phyloP scores from a whole-genome alignment of 192 early-diverging fungal species.

The Cladochytrium replicatum region DNA sequence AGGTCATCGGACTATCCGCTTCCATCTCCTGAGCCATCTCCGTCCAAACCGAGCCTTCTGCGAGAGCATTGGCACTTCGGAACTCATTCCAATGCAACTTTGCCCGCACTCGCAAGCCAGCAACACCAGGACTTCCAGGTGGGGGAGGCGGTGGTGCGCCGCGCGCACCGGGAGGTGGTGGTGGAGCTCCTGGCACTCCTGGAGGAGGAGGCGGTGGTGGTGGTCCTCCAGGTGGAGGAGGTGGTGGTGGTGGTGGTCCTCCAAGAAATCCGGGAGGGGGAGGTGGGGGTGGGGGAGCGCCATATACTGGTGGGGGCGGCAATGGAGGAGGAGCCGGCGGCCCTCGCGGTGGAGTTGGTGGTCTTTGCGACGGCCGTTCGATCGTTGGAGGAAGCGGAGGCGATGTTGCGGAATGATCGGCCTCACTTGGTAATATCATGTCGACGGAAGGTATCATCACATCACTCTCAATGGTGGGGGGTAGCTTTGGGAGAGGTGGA shows the following conservation, averaged over 20 bases:
- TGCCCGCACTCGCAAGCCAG: conserved; percentile 21
- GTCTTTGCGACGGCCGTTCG: background rate
- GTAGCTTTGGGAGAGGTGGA: too few species aligned
- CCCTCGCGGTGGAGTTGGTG: too few species aligned
- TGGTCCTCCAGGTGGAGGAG: conserved; percentile 1
- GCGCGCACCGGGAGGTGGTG: conserved; percentile 18
- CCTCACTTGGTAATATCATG: too few species aligned
- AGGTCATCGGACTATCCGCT: too few species aligned
- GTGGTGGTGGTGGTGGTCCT: conserved; percentile 9
- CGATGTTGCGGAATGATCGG: conserved; percentile 2
- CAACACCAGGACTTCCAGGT: conserved; percentile 8
- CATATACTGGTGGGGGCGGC: conserved; percentile 11
- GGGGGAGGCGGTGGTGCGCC: conserved; percentile 9
- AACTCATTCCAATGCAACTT: conserved; percentile 41
- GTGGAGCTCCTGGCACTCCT: conserved; percentile 23
- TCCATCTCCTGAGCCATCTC: conserved; percentile 2
- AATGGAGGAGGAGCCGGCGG: conserved; percentile 16
- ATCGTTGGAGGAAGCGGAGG: conserved; percentile 2
- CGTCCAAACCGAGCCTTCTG: conserved; percentile 14
- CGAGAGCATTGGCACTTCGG: conserved; percentile 5
- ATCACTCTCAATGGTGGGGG: too few species aligned
- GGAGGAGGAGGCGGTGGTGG: conserved; percentile 11
- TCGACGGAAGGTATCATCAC: too few species aligned
- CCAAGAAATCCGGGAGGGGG: conserved; percentile 1
- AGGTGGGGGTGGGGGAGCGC: background rate